Evolutionary conservation across 2,329 filamentous ascomycete genomes (phyloP).

Genomic region (Colletotrichum sp.): DNA sequence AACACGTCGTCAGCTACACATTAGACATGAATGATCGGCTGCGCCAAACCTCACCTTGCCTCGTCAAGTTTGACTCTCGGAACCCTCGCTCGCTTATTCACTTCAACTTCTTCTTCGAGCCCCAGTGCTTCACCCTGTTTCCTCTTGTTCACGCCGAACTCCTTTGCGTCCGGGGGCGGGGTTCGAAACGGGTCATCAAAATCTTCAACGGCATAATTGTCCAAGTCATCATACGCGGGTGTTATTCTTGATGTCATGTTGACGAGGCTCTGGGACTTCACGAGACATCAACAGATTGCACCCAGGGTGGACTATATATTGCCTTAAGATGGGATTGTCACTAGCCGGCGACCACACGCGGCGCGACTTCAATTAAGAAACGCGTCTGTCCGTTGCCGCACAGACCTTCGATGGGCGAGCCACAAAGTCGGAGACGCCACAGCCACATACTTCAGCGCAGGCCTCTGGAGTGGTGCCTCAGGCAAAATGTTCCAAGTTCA

Average conservation of each 20-base stretch:
- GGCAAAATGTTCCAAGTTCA: background rate
- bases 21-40: background rate
- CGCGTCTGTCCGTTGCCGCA: background rate
- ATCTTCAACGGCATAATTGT: conserved; percentile 75
- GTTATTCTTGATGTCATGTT: conserved; percentile 8
- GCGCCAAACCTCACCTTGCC: conserved; percentile 54
- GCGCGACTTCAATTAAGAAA: background rate
- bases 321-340: background rate
- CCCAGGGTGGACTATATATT: background rate
- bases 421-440: background rate
- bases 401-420: background rate
- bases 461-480: background rate
- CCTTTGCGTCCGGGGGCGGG: conserved; percentile 44
- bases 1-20: background rate
- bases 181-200: conserved; percentile 52
- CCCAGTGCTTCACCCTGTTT: conserved; percentile 66
- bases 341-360: background rate
- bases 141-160: conserved; percentile 43
- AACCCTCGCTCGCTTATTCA: conserved; percentile 73
- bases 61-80: conserved; percentile 90
- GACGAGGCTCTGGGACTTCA: background rate
- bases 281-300: background rate
- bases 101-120: conserved; percentile 84
- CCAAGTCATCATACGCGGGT: conserved; percentile 69
- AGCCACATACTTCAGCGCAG: background rate